Base-by-base conservation (phyloP, 441 rosid species). In the Dalechampia spathulata region DNA sequence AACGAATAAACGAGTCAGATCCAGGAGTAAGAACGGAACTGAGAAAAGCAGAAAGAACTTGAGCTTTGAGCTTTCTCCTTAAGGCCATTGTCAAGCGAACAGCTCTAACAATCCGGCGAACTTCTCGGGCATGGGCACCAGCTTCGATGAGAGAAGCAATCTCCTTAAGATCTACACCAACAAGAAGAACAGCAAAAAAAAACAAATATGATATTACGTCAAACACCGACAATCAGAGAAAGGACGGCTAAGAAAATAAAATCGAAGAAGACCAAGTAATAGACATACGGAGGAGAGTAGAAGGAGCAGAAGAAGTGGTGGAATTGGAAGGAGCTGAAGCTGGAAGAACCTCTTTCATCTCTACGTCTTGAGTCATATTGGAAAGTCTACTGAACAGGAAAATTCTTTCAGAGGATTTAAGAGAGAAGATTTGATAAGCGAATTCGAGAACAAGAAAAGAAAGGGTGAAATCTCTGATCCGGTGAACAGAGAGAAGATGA, bases 121-220 rank as follows among this genome's bases (percentile, higher is more conserved):
- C 78, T 69, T 84, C 88, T 44, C 81, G 67, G 16, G 76, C 77
- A 60, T 77, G 75, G 0, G 82, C 81, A 7, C 83, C 88, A 0
- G 81, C 76, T 73, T 84, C 86, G 38, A 84, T 78, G 66, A 84
- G 65, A 15, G 78, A 69, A 7, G 81, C 86, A 60, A 82, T 82
- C 73, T 82, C 92, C 78, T 84, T 84, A 86, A 84, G 79, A 75
- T 73, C 86, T 80, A 57, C 56, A 26, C 40, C 48, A 49, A n/a
- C 22, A 22, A 37, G 22, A 27, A 52, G 3, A 5, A 32, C 15
- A 55, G 4, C n/a, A n/a, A n/a, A n/a, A n/a, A n/a, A n/a, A n/a
- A n/a, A n/a, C n/a, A n/a, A n/a, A n/a, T n/a, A n/a, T n/a, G n/a
- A n/a, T n/a, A n/a, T n/a, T n/a, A n/a, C n/a, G n/a, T n/a, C n/a